Percentiles rank a stretch among this genome's conserved stretches.
phyloP scores from a whole-genome alignment of 257 asterid species.

The Lithospermum erythrorhizon region DNA sequence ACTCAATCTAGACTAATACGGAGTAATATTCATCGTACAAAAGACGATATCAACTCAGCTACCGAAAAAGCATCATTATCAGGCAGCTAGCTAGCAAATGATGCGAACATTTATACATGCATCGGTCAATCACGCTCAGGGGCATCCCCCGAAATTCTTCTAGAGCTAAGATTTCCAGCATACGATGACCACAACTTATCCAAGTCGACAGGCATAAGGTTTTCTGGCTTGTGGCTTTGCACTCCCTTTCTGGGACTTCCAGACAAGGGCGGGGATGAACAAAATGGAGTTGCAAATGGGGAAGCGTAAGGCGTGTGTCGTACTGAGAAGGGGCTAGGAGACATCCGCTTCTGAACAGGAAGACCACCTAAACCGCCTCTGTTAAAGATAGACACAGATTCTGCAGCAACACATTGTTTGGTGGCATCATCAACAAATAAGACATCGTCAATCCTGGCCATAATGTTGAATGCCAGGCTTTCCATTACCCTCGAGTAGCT shows the following conservation, averaged over 20 bases:
- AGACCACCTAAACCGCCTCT: constrained; percentile 75
- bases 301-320: constrained; percentile 87
- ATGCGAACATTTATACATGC: not conserved
- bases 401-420: constrained; percentile 56
- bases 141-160: constrained; percentile 49
- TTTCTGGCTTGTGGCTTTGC: constrained; percentile 35
- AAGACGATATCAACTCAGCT: too few relatives aligned
- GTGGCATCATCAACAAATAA: constrained; percentile 77
- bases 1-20: not conserved
- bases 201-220: constrained; percentile 47
- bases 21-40: too few relatives aligned
- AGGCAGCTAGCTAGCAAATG: too few relatives aligned
- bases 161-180: constrained; percentile 69
- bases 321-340: constrained; percentile 90
- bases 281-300: constrained; percentile 89
- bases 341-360: constrained; percentile 84
- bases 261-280: constrained; percentile 62
- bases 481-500: constrained; percentile 98
- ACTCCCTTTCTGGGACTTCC: constrained; percentile 51
- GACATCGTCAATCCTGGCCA: constrained; percentile 90
- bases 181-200: constrained; percentile 64
- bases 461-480: constrained; percentile 92
- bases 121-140: constrained; percentile 62
- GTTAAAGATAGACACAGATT: constrained; percentile 49
- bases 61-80: too few relatives aligned